Base-by-base conservation (phyloP, 2,329 filamentous ascomycete genomes). In the Pseudogymnoascus sp. region DNA sequence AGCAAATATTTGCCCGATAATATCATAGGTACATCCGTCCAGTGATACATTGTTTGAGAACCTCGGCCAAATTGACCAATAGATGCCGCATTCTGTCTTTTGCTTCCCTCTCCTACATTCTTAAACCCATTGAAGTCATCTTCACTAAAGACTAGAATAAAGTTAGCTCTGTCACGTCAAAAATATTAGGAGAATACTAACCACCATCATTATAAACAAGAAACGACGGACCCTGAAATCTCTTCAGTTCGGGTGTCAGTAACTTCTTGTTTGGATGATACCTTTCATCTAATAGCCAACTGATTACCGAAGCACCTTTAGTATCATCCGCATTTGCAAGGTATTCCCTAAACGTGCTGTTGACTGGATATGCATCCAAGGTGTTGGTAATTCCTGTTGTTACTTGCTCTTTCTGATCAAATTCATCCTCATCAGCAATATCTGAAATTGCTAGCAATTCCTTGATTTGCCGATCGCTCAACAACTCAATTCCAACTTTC, bases 1-100 rank as follows among this genome's bases (percentile, higher is more conserved):
- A 75, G 61, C n/a, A 72, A 67, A 31, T 59, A 73, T 11, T 68
- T 65, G 3, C 72, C 72, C 0, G 72, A 72, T 14, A 75, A 61
- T 11, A 75, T 68, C 66, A 72, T 72, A 4, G 74, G 74, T 38
- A 70, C 69, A 50, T 73, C 72, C 12, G 73, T 75, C 65, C 70
- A 75, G 60, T 75, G 74, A 64, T 71, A 75, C 73, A 75, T 75
- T 3, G 72, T 75, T 59, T 75, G 69, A 6, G 72, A 72, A 2
- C 74, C 74, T 31, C 72, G 65, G 4, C 74, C 74, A 63, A 75
- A 75, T 64, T 72, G 72, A 8, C 74, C 74, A 19, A 75, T 75
- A 3, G 68, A 68, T 1, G 64, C 65, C 14, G 60, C 61, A 31
- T 74, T 65, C 4, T 70, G 46, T 60, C 62, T 59, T 60, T 75